Conservation (phyloP, 257 asterid genomes). For the Echites panduratus region DNA sequence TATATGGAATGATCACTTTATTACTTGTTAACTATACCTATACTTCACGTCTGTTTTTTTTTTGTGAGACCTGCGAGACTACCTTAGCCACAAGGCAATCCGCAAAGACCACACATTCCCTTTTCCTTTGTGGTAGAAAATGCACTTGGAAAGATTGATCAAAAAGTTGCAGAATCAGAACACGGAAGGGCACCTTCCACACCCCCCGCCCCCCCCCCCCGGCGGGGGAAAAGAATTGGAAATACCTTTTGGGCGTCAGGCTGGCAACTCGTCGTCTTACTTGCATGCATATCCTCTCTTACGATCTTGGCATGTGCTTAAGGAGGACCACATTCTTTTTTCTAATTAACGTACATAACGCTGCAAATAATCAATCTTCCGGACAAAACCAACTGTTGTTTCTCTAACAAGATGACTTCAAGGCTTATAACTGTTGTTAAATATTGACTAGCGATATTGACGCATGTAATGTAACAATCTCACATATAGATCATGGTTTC, state of each 20-base stretch:
- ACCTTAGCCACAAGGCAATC: not conserved
- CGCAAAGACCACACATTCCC: not conserved
- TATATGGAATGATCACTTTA: no score
- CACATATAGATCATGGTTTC: no score
- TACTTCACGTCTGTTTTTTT: no score
- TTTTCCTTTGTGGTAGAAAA: not conserved
- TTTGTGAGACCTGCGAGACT: not conserved
- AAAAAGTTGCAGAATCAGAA: not conserved
- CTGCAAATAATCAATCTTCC: not conserved
- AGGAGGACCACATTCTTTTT: not conserved
- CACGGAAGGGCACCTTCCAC: no score
- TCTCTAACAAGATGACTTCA: no score
- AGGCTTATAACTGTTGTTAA: no score
- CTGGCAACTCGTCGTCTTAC: conserved; percentile 2
- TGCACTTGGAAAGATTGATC: not conserved
- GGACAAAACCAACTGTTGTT: not conserved
- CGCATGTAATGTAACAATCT: no score
- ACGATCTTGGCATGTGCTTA: conserved; percentile 12
- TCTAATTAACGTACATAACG: not conserved
- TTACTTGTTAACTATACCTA: no score
- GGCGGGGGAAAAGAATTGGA: no score
- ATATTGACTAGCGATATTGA: no score
- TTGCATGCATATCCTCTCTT: not conserved
- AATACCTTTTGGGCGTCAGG: not conserved
- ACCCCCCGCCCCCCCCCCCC: no score